Percentiles rank a stretch among this genome's conserved stretches.
Conservation (phyloP, 495 filamentous ascomycete species). For the Hyaloscypha bicolor region DNA sequence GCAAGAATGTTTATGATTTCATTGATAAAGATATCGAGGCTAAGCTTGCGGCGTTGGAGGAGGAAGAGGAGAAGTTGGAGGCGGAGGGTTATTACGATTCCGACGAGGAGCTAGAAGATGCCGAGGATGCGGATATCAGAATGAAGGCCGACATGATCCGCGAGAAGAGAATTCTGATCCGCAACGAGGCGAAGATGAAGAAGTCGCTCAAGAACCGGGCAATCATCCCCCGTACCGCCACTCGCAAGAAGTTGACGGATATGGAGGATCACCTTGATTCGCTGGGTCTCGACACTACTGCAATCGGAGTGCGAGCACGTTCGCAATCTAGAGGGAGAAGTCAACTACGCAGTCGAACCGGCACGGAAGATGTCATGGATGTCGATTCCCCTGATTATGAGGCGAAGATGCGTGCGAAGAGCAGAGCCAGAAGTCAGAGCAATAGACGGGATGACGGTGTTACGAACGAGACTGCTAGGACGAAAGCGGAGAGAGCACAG, state of each 20-base stretch:
- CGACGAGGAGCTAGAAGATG: conserved; percentile 69
- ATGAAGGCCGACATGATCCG: conserved; percentile 94
- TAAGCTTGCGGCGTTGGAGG: conserved; percentile 87
- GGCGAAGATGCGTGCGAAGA: conserved; percentile 73
- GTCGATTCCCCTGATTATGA: conserved; percentile 65
- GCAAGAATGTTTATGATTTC: conserved; percentile 95
- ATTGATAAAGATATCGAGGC: conserved; percentile 95
- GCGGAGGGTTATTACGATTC: conserved; percentile 67
- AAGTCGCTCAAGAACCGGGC: conserved; percentile 97
- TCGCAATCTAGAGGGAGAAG: conserved; percentile 68
- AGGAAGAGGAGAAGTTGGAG: conserved; percentile 90
- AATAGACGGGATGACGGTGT: conserved; percentile 88
- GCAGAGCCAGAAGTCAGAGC: conserved; percentile 76
- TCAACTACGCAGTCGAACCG: conserved; percentile 46
- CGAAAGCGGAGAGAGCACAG: conserved; percentile 78
- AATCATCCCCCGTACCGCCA: conserved; percentile 76
- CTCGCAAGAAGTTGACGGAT: conserved; percentile 75
- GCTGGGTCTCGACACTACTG: conserved; percentile 79
- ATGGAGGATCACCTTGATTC: conserved; percentile 83
- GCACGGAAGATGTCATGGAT: conserved; percentile 75
- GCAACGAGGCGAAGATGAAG: conserved; percentile 88
- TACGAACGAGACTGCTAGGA: conserved; percentile 56
- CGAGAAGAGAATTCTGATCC: conserved; percentile 84
- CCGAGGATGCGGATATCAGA: conserved; percentile 80
- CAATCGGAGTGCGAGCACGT: conserved; percentile 72